A percentile compares a stretch with the other conserved stretches of the same genome.
Evolutionary conservation across 176 grass and related monocot species (phyloP).

Genomic region (Otatea glauca): DNA sequence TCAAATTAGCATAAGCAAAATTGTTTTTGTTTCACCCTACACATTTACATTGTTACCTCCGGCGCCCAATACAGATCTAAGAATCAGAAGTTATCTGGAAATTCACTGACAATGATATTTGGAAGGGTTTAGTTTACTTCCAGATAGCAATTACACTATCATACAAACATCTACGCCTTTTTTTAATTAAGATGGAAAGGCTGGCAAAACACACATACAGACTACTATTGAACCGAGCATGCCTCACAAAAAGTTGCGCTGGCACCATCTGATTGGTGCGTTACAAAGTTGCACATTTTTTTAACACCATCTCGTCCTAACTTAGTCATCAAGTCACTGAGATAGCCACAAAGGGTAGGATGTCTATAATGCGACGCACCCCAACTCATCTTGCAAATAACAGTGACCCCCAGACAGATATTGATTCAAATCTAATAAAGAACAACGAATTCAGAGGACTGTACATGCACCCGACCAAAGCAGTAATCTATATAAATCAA

Average conservation of each 20-base stretch:
- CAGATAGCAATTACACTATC: too few species aligned
- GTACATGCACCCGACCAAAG: conserved; percentile 54
- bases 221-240: conserved; percentile 57
- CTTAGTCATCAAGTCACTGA: conserved; percentile 15
- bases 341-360: conserved; percentile 15
- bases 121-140: too few species aligned
- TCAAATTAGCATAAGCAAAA: conserved; percentile 37
- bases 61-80: conserved; percentile 23
- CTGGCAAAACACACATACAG: conserved; percentile 36
- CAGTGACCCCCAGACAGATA: conserved; percentile 43
- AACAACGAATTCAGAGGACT: conserved; percentile 55
- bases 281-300: conserved; percentile 66
- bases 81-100: background rate
- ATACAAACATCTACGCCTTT: conserved; percentile 35
- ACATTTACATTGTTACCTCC: conserved; percentile 46
- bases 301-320: conserved; percentile 36
- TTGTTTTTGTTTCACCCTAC: conserved; percentile 34
- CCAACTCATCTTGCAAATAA: conserved; percentile 39
- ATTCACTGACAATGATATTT: too few species aligned
- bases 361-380: conserved; percentile 30
- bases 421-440: conserved; percentile 55
- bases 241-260: conserved; percentile 60
- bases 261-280: conserved; percentile 49
- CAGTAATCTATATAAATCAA: too few species aligned
- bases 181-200: conserved; percentile 29